A percentile compares a stretch with the other conserved stretches of the same genome.
These are phyloP conservation scores for Picea glauca DNA, from an alignment of 75 land plant species.

Conservation along the genomic window DNA sequence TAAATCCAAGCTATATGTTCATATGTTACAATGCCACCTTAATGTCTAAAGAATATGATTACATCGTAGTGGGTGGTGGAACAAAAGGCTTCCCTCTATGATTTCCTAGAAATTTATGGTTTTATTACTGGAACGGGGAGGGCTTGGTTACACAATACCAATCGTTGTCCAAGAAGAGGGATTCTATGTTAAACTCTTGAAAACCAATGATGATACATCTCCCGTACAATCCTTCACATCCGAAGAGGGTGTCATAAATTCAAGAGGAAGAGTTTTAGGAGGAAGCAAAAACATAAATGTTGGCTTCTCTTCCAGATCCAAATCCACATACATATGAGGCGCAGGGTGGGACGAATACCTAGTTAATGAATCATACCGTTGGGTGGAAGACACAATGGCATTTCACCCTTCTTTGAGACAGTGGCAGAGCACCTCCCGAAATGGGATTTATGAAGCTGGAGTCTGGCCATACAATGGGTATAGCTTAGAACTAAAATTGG, in stretches of 20 bases:
- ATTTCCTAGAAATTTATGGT: constrained; percentile 48
- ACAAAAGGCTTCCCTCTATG: constrained; percentile 25
- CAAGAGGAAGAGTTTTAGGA: constrained; percentile 39
- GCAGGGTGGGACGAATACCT: no score
- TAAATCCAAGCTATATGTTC: no score
- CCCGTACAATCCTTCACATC: constrained; percentile 72
- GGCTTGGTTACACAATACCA: constrained; percentile 32
- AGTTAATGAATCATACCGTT: no score
- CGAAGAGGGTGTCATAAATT: constrained; percentile 60
- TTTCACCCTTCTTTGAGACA: no score
- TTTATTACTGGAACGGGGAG: constrained; percentile 75
- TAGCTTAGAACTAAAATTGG: constrained; percentile 90
- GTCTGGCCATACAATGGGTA: no score
- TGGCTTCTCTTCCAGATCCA: constrained; percentile 79
- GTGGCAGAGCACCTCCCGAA: no score
- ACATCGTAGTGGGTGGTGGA: constrained; percentile 38
- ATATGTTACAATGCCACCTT: no score
- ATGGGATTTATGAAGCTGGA: no score
- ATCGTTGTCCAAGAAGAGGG: constrained; percentile 46
- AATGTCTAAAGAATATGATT: constrained; percentile 12
- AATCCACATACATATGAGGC: constrained; percentile 26
- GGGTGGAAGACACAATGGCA: no score
- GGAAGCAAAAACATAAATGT: constrained; percentile 80
- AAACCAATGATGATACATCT: constrained; percentile 26
- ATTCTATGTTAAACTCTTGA: constrained; percentile 39